phyloP scores from a whole-genome alignment of 495 filamentous ascomycete species.

The Lophium mytilinum region DNA sequence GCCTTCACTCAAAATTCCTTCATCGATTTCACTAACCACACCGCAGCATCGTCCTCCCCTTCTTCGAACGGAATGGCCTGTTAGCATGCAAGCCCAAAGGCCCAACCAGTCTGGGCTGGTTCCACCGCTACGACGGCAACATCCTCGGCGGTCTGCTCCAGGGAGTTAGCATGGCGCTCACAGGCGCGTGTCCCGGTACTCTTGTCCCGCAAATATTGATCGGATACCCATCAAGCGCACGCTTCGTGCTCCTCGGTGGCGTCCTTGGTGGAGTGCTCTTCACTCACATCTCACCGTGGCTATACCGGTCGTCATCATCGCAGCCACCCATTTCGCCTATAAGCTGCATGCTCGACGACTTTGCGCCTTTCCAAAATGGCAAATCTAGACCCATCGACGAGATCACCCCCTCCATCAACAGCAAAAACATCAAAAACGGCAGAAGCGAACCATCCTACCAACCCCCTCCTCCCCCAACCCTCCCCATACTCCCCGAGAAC shows the following conservation, averaged over 20 bases:
- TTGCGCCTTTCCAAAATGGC: too few species aligned
- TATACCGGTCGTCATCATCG: neutral
- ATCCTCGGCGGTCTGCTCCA: slow-evolving; percentile 47
- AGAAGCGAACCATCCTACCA: neutral
- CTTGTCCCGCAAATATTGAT: slow-evolving; percentile 45
- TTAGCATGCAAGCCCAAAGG: slow-evolving; percentile 2
- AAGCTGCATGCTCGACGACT: too few species aligned
- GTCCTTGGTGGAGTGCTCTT: slow-evolving; percentile 16
- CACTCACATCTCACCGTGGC: neutral
- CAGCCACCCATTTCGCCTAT: too few species aligned
- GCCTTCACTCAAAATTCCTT: neutral
- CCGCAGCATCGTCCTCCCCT: slow-evolving; percentile 3
- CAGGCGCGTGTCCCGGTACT: slow-evolving; percentile 51
- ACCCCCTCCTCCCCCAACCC: too few species aligned
- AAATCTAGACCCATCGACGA: too few species aligned
- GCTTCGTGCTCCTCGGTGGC: slow-evolving; percentile 26
- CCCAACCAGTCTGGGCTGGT: slow-evolving; percentile 30
- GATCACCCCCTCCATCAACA: too few species aligned
- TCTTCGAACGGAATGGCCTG: neutral
- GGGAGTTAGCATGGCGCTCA: slow-evolving; percentile 47
- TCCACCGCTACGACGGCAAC: slow-evolving; percentile 45
- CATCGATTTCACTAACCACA: neutral
- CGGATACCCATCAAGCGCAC: slow-evolving; percentile 40
- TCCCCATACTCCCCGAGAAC: too few species aligned
- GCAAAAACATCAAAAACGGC: neutral